Conservation (phyloP, 768 basidiomycete genomes). For the Multifurca ochricompacta region DNA sequence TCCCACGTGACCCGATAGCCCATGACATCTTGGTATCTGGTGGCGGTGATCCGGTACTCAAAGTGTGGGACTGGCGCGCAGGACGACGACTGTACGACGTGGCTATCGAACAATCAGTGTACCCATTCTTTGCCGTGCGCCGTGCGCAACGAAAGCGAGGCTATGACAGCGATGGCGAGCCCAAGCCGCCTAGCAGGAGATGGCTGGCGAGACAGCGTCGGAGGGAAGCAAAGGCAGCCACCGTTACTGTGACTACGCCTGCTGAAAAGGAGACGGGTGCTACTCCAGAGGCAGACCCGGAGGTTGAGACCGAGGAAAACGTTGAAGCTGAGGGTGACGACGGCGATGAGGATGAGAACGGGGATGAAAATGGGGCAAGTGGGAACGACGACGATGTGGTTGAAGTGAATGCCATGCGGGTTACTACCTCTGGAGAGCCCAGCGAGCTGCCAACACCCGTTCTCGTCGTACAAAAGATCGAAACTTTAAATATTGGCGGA, state of each 20-base stretch:
- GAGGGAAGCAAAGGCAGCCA: slow-evolving; percentile 20
- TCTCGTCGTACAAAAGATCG: slow-evolving; percentile 23
- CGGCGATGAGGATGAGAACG: slow-evolving; percentile 19
- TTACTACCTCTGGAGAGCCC: neutral
- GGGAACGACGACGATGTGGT: slow-evolving; percentile 23
- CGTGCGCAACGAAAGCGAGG: slow-evolving; percentile 27
- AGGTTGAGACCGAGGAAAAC: neutral
- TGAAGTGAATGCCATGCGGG: neutral
- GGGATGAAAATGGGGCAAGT: slow-evolving; percentile 28
- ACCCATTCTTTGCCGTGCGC: slow-evolving; percentile 34
- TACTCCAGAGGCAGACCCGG: neutral
- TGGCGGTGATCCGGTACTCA: slow-evolving; percentile 74
- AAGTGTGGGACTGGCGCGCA: slow-evolving; percentile 73
- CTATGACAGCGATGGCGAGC: slow-evolving; percentile 21
- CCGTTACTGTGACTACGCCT: neutral
- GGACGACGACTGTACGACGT: slow-evolving; percentile 51
- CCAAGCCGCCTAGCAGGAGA: slow-evolving; percentile 17
- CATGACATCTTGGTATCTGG: slow-evolving; percentile 58
- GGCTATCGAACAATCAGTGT: slow-evolving; percentile 33
- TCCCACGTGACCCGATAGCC: slow-evolving; percentile 40
- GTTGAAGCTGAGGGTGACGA: slow-evolving; percentile 19
- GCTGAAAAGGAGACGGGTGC: neutral
- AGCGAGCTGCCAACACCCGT: neutral
- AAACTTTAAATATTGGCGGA: slow-evolving; percentile 29
- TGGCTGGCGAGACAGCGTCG: slow-evolving; percentile 17